Evolutionary conservation across 495 filamentous ascomycete species (phyloP).

Genomic region (Parathielavia hyrcaniae): DNA sequence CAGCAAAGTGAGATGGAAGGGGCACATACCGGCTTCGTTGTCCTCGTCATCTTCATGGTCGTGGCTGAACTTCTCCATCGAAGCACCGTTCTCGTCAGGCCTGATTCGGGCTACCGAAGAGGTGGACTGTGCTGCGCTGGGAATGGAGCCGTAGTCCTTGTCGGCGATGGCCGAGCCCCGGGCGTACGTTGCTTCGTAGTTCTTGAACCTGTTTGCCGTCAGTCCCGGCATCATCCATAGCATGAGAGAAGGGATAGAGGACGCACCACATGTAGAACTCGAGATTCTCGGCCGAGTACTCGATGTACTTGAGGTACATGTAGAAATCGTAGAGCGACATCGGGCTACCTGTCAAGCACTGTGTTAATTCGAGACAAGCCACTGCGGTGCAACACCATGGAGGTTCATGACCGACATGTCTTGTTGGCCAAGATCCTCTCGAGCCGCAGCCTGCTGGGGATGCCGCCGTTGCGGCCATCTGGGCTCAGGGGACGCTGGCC

Average conservation of each 20-base stretch:
- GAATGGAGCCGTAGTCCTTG: constrained; percentile 24
- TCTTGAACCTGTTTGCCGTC: constrained; percentile 32
- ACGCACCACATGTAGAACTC: constrained; percentile 78
- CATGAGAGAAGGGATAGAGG: not conserved
- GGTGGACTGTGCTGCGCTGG: constrained; percentile 27
- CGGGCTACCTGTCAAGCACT: constrained; percentile 26
- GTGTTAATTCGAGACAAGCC: constrained; percentile 4
- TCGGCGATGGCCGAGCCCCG: constrained; percentile 23
- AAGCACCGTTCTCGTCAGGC: not conserved
- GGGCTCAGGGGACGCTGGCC: constrained; percentile 30
- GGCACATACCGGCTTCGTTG: constrained; percentile 27
- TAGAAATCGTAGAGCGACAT: constrained; percentile 40
- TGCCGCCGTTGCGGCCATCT: constrained; percentile 26
- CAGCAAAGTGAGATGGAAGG: not conserved
- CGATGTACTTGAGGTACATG: constrained; percentile 41
- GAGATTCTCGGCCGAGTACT: constrained; percentile 43
- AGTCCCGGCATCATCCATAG: not conserved
- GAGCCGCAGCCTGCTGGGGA: constrained; percentile 34
- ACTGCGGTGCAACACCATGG: not conserved
- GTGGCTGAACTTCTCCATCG: constrained; percentile 5
- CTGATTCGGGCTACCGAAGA: constrained; percentile 26
- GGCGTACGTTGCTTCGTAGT: constrained; percentile 34
- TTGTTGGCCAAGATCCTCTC: constrained; percentile 40
- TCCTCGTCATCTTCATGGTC: constrained; percentile 21
- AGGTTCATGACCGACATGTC: constrained; percentile 29